phyloP scores from a whole-genome alignment of 2,329 filamentous ascomycete genomes.

The Lecanicillium sp. region DNA sequence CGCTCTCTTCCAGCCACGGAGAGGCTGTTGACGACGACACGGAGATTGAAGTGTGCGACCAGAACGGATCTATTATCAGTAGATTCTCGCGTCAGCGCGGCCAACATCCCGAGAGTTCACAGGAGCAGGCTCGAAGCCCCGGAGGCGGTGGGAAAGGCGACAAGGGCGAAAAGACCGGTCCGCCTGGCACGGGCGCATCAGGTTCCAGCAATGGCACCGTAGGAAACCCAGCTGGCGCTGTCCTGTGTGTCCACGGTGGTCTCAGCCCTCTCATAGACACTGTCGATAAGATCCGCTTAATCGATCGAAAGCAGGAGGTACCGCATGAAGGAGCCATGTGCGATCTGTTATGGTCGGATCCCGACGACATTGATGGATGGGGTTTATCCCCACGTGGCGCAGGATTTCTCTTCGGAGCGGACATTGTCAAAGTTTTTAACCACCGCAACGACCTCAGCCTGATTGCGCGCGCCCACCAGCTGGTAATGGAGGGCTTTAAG shows the following conservation, averaged over 20 bases:
- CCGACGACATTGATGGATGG: conserved; percentile 97
- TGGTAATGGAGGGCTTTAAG: conserved; percentile 99
- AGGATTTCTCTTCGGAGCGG: conserved; percentile 89
- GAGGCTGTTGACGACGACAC: conserved; percentile 60
- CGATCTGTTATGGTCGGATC: conserved; percentile 95
- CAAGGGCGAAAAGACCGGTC: conserved; percentile 43
- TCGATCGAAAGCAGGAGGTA: conserved; percentile 96
- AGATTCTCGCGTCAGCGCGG: conserved; percentile 51
- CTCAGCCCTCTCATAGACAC: conserved; percentile 85
- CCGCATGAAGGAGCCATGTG: conserved; percentile 99
- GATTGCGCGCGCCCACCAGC: conserved; percentile 89
- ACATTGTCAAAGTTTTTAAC: conserved; percentile 95
- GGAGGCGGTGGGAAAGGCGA: conserved; percentile 14
- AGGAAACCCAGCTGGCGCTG: conserved; percentile 68
- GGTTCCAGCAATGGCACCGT: conserved; percentile 56
- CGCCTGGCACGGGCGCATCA: conserved; percentile 73
- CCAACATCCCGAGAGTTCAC: conserved; percentile 13
- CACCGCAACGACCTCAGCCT: conserved; percentile 86
- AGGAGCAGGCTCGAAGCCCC: conserved; percentile 19
- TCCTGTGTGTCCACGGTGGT: conserved; percentile 93
- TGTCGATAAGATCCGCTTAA: conserved; percentile 88
- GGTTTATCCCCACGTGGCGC: conserved; percentile 88
- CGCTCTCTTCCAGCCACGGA: conserved; percentile 39
- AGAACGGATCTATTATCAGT: conserved; percentile 70
- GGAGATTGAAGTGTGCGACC: conserved; percentile 90